phyloP scores from a whole-genome alignment of 441 rosid genomes.

The Populus hybrid region DNA sequence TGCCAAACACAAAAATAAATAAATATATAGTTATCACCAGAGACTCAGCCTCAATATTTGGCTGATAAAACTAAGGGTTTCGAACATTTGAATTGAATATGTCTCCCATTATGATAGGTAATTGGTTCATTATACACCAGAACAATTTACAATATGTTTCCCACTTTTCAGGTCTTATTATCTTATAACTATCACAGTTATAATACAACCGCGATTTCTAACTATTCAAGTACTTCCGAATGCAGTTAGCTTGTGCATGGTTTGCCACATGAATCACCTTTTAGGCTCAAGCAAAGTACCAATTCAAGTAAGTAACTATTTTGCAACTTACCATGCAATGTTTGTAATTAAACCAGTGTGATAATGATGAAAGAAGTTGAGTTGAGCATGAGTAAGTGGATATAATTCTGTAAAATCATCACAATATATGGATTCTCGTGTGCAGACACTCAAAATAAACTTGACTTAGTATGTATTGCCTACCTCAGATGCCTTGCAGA shows the following conservation, averaged over 20 bases:
- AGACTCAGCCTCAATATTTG: not conserved
- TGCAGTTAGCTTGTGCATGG: not conserved
- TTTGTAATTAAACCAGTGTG: not conserved
- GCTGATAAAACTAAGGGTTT: not conserved
- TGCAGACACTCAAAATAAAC: no score
- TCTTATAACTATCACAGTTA: not conserved
- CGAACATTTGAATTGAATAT: not conserved
- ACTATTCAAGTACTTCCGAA: not conserved
- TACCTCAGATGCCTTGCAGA: conserved; percentile 77
- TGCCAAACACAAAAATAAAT: conserved; percentile 3
- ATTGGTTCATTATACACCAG: not conserved
- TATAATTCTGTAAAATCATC: not conserved
- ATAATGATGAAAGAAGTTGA: not conserved
- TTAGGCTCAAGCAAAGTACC: not conserved
- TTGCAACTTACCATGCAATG: not conserved
- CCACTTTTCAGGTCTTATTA: not conserved
- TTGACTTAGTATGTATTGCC: not conserved
- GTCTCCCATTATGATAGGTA: not conserved
- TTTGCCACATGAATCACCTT: not conserved
- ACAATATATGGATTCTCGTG: not conserved
- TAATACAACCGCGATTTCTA: not conserved
- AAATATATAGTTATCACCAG: not conserved
- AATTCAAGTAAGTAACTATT: not conserved
- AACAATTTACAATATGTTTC: not conserved
- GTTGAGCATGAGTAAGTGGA: not conserved